Conservation (phyloP, 768 basidiomycete genomes). For the Myochromella boudieri region DNA sequence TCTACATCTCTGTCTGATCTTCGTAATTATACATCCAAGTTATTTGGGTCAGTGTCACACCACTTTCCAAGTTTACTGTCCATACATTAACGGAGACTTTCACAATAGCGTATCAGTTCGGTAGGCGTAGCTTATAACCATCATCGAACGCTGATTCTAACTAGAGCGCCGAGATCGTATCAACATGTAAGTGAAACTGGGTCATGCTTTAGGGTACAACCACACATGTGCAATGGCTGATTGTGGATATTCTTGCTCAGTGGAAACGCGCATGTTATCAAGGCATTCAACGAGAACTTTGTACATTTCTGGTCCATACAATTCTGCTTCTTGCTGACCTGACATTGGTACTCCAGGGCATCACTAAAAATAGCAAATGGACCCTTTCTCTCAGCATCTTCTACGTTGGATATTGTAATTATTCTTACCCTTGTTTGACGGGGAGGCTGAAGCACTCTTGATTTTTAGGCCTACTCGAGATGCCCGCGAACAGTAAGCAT, state of each 20-base stretch:
- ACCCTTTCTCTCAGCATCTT: slow-evolving; percentile 57
- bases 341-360: slow-evolving; percentile 43
- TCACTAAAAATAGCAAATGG: slow-evolving; percentile 55
- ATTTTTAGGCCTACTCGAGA: slow-evolving; percentile 43
- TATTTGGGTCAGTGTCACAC: slow-evolving; percentile 45
- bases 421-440: background rate
- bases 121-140: slow-evolving; percentile 22
- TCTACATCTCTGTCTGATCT: background rate
- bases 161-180: too few relatives aligned
- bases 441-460: background rate
- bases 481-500: slow-evolving; percentile 50
- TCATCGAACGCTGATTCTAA: background rate
- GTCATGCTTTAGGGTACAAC: too few relatives aligned
- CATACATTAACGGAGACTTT: slow-evolving; percentile 28
- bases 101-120: slow-evolving; percentile 52
- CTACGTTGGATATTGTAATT: slow-evolving; percentile 58
- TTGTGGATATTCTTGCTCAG: too few relatives aligned
- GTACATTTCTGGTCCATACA: slow-evolving; percentile 27
- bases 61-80: too few relatives aligned
- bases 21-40: slow-evolving; percentile 20
- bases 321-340: background rate
- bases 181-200: too few relatives aligned
- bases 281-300: slow-evolving; percentile 52
- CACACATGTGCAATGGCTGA: too few relatives aligned
- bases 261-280: slow-evolving; percentile 55